These are phyloP conservation scores for Tylopilus orsonianus DNA, from an alignment of 1,284 basidiomycete species.

Conservation along the genomic window DNA sequence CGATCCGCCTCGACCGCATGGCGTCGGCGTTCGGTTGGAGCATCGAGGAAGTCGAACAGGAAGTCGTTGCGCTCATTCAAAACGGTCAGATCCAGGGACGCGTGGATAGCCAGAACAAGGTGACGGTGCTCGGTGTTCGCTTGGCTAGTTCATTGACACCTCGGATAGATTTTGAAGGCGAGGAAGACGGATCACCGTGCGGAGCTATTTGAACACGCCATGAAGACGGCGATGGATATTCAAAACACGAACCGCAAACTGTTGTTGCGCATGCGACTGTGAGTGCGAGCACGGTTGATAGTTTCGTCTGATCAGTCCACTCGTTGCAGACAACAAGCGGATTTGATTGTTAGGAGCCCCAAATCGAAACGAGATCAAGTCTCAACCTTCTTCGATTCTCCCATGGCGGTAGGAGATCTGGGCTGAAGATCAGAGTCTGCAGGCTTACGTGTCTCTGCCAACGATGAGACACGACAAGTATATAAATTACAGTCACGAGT, in stretches of 20 bases:
- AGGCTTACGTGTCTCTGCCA: no score
- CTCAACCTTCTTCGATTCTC: slow-evolving; percentile 19
- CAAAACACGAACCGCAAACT: slow-evolving; percentile 72
- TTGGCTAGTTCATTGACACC: background rate
- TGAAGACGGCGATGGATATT: slow-evolving; percentile 70
- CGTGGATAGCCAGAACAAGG: slow-evolving; percentile 81
- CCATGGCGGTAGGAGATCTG: slow-evolving; percentile 13
- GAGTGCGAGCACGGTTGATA: slow-evolving; percentile 30
- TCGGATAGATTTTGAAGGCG: slow-evolving; percentile 64
- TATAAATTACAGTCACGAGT: slow-evolving; percentile 8
- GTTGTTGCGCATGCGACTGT: slow-evolving; percentile 75
- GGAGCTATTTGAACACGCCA: slow-evolving; percentile 69
- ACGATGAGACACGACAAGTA: slow-evolving; percentile 7
- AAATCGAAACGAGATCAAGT: slow-evolving; percentile 35
- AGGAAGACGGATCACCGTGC: slow-evolving; percentile 72
- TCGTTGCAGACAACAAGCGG: slow-evolving; percentile 62
- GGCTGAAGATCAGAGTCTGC: slow-evolving; percentile 8
- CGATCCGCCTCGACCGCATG: slow-evolving; percentile 80
- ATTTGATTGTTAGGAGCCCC: slow-evolving; percentile 51
- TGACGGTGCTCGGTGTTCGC: slow-evolving; percentile 23
- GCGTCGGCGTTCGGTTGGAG: slow-evolving; percentile 81
- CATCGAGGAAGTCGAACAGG: slow-evolving; percentile 62
- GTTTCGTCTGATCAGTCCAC: slow-evolving; percentile 8
- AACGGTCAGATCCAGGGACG: slow-evolving; percentile 72
- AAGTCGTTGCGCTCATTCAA: slow-evolving; percentile 75